Conservation (phyloP, 345 rosid genomes). For the Lepidium didymum region DNA sequence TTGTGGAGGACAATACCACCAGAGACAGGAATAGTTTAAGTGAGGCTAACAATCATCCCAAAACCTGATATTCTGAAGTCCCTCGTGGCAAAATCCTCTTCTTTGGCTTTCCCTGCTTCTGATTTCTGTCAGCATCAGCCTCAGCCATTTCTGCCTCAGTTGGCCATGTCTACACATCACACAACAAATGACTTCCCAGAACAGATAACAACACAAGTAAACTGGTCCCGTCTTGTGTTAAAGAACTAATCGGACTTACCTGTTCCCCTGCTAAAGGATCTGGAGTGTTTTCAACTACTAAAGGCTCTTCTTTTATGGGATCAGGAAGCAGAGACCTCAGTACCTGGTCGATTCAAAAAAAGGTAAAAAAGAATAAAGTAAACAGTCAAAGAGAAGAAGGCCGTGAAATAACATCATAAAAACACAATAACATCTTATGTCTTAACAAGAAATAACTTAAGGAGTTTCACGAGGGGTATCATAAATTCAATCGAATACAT, state of each 20-base stretch:
- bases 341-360: slow-evolving; percentile 42
- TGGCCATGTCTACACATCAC: slow-evolving; percentile 79
- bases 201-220: slow-evolving; percentile 5
- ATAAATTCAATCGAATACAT: no score
- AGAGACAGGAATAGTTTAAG: not conserved
- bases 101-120: slow-evolving; percentile 44
- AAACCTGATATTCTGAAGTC: slow-evolving; percentile 93
- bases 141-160: slow-evolving; percentile 90
- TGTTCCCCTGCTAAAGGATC: slow-evolving; percentile 94
- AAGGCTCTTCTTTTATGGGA: slow-evolving; percentile 56
- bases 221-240: not conserved
- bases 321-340: slow-evolving; percentile 54
- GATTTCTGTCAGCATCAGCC: slow-evolving; percentile 61
- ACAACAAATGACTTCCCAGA: not conserved
- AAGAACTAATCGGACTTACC: slow-evolving; percentile 35
- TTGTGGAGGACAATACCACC: not conserved
- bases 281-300: slow-evolving; percentile 70
- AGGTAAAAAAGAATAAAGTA: not conserved
- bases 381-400: not conserved
- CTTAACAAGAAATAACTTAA: not conserved
- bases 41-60: not conserved
- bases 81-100: slow-evolving; percentile 72
- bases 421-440: not conserved
- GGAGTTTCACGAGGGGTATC: no score
- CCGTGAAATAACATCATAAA: no score